Base-by-base conservation (phyloP, 129 eudicot genomes). In the Gnaphalium uliginosum region DNA sequence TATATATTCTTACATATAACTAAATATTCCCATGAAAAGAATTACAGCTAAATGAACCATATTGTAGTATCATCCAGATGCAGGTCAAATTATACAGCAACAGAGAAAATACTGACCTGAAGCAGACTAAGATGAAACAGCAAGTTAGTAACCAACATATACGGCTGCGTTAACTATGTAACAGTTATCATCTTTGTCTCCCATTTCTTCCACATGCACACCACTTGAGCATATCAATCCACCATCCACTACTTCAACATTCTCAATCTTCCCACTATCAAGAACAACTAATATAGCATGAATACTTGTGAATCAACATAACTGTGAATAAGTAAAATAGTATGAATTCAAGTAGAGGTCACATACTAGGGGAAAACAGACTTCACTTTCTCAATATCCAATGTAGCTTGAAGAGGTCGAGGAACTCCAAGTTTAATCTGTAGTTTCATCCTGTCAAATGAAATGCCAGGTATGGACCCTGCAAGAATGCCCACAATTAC, bases 141-240 rank as follows among this genome's bases (percentile, higher is more conserved):
- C 66, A 67, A 73, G 37, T 80, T 70, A 93, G 60, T 93, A 93
- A 57, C 98, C 98, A 86, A 92, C 94, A 79, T 92, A 92, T 41
- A 92, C 96, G 41, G 96, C 98, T 46, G 96, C 98, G 76, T 93
- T 93, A 19, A 93, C 98, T 79, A 93, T 88, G 88, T 88, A 93
- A 85, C 98, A 93, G 13, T 93, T 93, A 53, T 88, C 97, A 76
- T 89, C 90, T 76, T 85, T 93, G 80, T 93, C 97, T 76, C 97
- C 97, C 98, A 93, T 90, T 82, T 93, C 98, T 81, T 93, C 98
- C 26, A 93, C 98, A 67, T 76, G 93, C 63, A 93, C 98, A 54
- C 98, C 98, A 56, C 97, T 93, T 19, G 98, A 93, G 89, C 98
- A 93, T 83, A 93, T 87, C 23, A 93, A 86, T 71, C 98, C 98